These are phyloP conservation scores for Punctularia strigosozonata DNA, from an alignment of 768 basidiomycete species.

Conservation along the genomic window DNA sequence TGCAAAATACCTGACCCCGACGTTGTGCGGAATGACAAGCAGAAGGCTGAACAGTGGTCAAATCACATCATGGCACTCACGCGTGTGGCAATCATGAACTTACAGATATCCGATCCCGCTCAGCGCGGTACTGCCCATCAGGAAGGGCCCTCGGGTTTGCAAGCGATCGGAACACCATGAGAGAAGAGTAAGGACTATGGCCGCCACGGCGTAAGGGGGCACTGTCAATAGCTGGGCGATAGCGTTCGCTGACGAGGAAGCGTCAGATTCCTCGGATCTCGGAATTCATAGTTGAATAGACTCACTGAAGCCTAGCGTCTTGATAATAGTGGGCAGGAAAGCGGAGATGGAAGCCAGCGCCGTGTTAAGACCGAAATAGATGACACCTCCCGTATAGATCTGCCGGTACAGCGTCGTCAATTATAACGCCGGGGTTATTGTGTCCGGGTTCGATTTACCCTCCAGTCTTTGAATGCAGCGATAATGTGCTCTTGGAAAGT, in stretches of 20 bases:
- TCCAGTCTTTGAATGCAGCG: constrained; percentile 63
- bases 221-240: constrained; percentile 66
- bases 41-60: constrained; percentile 31
- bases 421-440: background rate
- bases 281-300: constrained; percentile 8
- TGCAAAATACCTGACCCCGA: constrained; percentile 64
- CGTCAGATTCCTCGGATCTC: background rate
- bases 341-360: constrained; percentile 72
- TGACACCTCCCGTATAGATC: constrained; percentile 56
- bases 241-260: constrained; percentile 36
- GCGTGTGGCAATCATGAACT: constrained; percentile 10
- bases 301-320: constrained; percentile 62
- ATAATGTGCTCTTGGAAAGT: constrained; percentile 39
- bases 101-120: constrained; percentile 56
- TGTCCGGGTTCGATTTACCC: constrained; percentile 23
- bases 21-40: constrained; percentile 37
- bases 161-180: constrained; percentile 56
- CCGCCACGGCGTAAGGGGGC: constrained; percentile 67
- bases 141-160: constrained; percentile 45
- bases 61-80: background rate
- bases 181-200: constrained; percentile 45
- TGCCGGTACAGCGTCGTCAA: constrained; percentile 17
- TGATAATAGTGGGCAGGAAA: constrained; percentile 75
- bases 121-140: constrained; percentile 30
- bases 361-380: constrained; percentile 71